Conservation (phyloP, 306 rosid genomes). For the Senna tora region DNA sequence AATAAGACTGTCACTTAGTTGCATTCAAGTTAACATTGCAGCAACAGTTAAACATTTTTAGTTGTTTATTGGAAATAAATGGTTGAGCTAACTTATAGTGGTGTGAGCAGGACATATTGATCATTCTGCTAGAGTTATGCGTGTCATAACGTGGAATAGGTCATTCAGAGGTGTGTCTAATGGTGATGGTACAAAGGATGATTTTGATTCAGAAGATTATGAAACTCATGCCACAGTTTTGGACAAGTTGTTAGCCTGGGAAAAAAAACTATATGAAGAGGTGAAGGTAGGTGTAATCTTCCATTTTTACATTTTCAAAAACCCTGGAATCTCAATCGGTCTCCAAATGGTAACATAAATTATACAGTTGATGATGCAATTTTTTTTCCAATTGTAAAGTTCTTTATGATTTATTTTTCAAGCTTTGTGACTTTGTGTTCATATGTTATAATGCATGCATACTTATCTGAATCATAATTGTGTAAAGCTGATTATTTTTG, state of each 20-base stretch:
- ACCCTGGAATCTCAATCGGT: not conserved
- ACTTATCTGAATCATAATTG: not conserved
- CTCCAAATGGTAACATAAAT: not conserved
- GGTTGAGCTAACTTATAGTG: not conserved
- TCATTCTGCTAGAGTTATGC: slow-evolving; percentile 71
- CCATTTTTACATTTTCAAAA: not conserved
- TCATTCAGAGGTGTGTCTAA: slow-evolving; percentile 61
- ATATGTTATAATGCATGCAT: not conserved
- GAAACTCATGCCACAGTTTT: slow-evolving; percentile 69
- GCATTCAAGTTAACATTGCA: not conserved
- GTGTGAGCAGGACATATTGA: slow-evolving; percentile 58
- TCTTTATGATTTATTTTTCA: not conserved
- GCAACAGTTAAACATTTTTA: not conserved
- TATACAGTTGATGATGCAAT: not conserved
- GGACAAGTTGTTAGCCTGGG: slow-evolving; percentile 72
- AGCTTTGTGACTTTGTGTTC: not conserved
- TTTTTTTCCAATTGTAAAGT: not conserved
- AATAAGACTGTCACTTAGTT: not conserved
- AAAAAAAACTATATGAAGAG: slow-evolving; percentile 71
- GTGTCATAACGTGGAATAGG: slow-evolving; percentile 63
- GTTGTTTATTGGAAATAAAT: not conserved
- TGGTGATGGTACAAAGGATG: slow-evolving; percentile 58
- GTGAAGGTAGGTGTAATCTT: slow-evolving; percentile 53
- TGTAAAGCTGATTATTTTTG: not conserved
- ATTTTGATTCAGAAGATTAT: slow-evolving; percentile 55